Evolutionary conservation across 768 basidiomycete species (phyloP).

Genomic region (Mycena olivaceomarginata): DNA sequence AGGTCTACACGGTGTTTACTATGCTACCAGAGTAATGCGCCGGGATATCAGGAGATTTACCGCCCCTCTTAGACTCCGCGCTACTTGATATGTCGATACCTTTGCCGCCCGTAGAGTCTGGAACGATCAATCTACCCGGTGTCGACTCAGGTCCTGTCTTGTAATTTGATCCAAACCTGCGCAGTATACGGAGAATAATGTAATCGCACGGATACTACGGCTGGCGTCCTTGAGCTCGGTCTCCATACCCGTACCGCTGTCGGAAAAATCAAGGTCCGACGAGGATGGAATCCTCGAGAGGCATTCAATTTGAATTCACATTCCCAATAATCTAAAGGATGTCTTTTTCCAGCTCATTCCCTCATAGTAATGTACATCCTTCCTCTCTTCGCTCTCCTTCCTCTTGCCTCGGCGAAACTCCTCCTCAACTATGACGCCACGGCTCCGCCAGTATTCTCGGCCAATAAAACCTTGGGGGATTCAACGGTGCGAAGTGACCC

Average conservation of each 20-base stretch:
- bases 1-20: too few relatives aligned
- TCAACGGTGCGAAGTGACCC: background rate
- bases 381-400: background rate
- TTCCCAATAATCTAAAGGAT: too few relatives aligned
- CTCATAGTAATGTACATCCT: background rate
- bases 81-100: too few relatives aligned
- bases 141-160: background rate
- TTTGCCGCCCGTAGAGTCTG: background rate
- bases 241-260: background rate
- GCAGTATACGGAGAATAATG: too few relatives aligned
- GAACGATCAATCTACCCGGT: background rate
- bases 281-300: background rate
- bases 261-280: background rate
- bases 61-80: background rate
- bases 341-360: background rate
- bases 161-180: too few relatives aligned
- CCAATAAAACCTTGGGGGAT: background rate
- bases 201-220: too few relatives aligned
- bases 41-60: background rate
- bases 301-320: too few relatives aligned
- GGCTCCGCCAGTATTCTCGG: background rate
- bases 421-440: background rate
- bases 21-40: too few relatives aligned
- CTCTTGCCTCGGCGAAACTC: background rate
- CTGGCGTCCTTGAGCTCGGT: too few relatives aligned